Percentiles rank a stretch among this genome's conserved stretches.
Conservation (phyloP, 2,329 filamentous ascomycete genomes). For the Ilyonectria robusta region DNA sequence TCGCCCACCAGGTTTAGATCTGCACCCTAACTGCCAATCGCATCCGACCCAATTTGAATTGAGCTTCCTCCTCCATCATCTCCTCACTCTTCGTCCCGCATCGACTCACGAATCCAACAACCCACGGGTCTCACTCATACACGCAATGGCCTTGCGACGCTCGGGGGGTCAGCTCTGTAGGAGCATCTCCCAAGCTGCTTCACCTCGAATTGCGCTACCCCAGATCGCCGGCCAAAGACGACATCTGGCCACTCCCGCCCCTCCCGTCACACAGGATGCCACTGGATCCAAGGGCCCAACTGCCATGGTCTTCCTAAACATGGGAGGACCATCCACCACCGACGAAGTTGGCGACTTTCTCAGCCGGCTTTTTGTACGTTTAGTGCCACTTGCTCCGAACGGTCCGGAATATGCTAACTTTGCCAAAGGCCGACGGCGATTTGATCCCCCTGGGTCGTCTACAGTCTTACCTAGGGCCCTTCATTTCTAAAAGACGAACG, state of each 20-base stretch:
- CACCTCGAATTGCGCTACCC: slow-evolving; percentile 48
- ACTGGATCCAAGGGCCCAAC: slow-evolving; percentile 84
- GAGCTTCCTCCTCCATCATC: slow-evolving; percentile 18
- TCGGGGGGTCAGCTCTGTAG: slow-evolving; percentile 50
- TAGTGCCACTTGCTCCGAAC: not conserved
- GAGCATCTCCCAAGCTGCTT: slow-evolving; percentile 43
- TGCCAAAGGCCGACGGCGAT: slow-evolving; percentile 84
- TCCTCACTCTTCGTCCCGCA: slow-evolving; percentile 6
- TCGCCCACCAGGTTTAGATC: slow-evolving; percentile 43
- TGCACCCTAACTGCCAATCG: slow-evolving; percentile 38
- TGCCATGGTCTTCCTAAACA: slow-evolving; percentile 99
- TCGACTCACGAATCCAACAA: not conserved
- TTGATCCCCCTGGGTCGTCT: slow-evolving; percentile 95
- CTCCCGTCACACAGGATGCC: slow-evolving; percentile 85
- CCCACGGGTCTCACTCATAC: slow-evolving; percentile 4
- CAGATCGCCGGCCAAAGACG: slow-evolving; percentile 51
- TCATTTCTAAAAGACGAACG: slow-evolving; percentile 88
- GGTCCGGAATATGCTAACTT: slow-evolving; percentile 30
- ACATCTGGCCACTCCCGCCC: slow-evolving; percentile 63
- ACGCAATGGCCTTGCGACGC: slow-evolving; percentile 51
- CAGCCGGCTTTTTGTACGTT: slow-evolving; percentile 88
- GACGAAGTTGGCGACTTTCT: slow-evolving; percentile 92
- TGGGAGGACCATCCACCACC: slow-evolving; percentile 93
- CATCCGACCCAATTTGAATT: slow-evolving; percentile 37
- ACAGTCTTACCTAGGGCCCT: slow-evolving; percentile 89